These are phyloP conservation scores for Exophiala calicioides DNA, from an alignment of 2,329 filamentous ascomycete genomes.

Conservation along the genomic window DNA sequence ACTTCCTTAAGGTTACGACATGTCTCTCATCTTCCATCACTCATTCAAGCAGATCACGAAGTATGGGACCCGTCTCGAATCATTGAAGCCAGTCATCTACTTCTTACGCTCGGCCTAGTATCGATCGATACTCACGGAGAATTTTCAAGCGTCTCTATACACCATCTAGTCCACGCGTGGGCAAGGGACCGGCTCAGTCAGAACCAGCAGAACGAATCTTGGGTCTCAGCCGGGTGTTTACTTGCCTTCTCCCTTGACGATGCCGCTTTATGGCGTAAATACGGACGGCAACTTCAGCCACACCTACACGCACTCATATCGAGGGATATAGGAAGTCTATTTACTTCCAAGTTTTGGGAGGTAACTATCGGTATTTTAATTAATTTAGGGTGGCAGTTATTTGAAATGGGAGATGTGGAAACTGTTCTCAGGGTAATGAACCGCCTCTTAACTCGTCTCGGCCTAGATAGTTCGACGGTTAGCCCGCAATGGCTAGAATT, in stretches of 20 bases:
- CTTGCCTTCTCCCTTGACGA: not conserved
- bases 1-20: conserved; percentile 23
- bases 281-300: not conserved
- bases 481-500: too few species aligned
- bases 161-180: conserved; percentile 3
- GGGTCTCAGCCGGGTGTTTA: not conserved
- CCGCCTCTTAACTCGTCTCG: too few species aligned
- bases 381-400: too few species aligned
- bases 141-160: not conserved
- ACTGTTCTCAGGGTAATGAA: too few species aligned
- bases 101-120: conserved; percentile 36
- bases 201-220: not conserved
- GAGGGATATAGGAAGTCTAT: too few species aligned
- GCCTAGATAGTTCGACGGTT: too few species aligned
- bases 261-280: not conserved
- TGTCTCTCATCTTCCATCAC: conserved; percentile 24
- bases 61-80: conserved; percentile 35
- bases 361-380: too few species aligned
- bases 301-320: too few species aligned
- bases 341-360: too few species aligned
- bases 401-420: too few species aligned
- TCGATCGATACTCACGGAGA: conserved; percentile 4
- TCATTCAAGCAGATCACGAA: conserved; percentile 26
- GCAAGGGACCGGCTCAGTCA: not conserved
- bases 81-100: conserved; percentile 32